A percentile compares a stretch with the other conserved stretches of the same genome.
Conservation (phyloP, 2,329 filamentous ascomycete species). For the Fusarium cyanostomum region DNA sequence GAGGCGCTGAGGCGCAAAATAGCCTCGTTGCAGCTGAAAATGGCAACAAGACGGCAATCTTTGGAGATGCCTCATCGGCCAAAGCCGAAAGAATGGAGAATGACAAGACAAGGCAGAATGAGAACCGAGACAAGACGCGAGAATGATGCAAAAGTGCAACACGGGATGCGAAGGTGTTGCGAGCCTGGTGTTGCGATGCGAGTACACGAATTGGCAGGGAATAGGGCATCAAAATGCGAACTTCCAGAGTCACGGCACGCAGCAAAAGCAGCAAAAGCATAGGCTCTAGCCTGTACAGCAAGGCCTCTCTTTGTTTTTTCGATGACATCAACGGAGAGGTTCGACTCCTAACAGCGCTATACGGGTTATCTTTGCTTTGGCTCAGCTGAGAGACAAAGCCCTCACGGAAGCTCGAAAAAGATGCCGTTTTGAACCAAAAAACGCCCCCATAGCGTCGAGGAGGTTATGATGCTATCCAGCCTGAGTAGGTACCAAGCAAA, state of each 20-base stretch:
- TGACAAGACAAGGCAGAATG: constrained; percentile 7
- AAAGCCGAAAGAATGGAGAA: constrained; percentile 16
- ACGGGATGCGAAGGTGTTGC: constrained; percentile 6
- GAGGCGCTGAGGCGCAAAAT: constrained; percentile 24
- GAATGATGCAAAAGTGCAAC: neutral
- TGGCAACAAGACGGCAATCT: neutral
- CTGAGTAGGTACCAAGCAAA: neutral
- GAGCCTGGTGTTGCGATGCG: constrained; percentile 2
- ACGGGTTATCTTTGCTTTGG: too few species aligned
- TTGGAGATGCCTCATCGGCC: constrained; percentile 26
- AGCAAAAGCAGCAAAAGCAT: neutral
- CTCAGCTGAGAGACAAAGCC: constrained; percentile 21
- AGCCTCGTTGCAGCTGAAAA: constrained; percentile 9
- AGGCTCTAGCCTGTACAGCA: too few species aligned
- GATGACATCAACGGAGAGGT: too few species aligned
- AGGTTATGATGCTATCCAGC: neutral
- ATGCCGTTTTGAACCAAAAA: neutral
- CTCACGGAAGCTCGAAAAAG: constrained; percentile 1
- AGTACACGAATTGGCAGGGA: constrained; percentile 6
- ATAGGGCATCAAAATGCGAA: constrained; percentile 22
- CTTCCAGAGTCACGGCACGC: neutral
- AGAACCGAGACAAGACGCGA: neutral
- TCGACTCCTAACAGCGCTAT: too few species aligned
- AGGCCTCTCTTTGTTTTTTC: too few species aligned
- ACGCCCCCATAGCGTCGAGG: neutral